Percentiles rank a stretch among this genome's conserved stretches.
Evolutionary conservation across 2,329 filamentous ascomycete species (phyloP).

Genomic region (Aspergillus japonicus): DNA sequence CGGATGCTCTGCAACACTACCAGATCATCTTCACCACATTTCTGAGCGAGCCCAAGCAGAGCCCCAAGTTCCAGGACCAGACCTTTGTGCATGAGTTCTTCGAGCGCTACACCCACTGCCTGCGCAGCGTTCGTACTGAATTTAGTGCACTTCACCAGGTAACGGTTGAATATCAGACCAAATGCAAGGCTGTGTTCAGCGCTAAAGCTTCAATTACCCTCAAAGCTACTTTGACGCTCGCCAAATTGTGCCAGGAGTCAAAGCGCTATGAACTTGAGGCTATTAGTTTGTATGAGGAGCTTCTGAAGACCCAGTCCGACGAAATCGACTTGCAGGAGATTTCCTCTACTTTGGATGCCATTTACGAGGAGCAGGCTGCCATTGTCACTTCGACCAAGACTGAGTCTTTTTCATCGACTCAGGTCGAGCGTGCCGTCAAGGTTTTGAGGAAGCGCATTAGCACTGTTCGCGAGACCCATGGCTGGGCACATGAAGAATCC

Average conservation of each 20-base stretch:
- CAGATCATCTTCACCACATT: conserved; percentile 39
- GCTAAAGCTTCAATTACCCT: conserved; percentile 38
- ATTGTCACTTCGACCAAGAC: conserved; percentile 23
- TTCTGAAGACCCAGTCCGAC: conserved; percentile 32
- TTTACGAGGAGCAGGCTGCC: conserved; percentile 40
- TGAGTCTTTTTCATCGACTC: conserved; percentile 27
- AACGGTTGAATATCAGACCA: conserved; percentile 34
- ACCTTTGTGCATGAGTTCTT: conserved; percentile 35
- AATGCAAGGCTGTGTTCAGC: conserved; percentile 37
- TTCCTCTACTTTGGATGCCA: conserved; percentile 33
- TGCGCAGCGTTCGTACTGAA: conserved; percentile 35
- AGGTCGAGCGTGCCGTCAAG: conserved; percentile 32
- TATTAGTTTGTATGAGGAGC: conserved; percentile 38
- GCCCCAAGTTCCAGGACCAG: conserved; percentile 34
- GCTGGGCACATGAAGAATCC: conserved; percentile 43
- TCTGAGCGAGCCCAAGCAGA: conserved; percentile 34
- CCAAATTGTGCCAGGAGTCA: conserved; percentile 40
- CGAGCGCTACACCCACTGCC: conserved; percentile 36
- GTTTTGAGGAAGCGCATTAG: conserved; percentile 33
- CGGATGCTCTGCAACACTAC: conserved; percentile 38
- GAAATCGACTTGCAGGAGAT: conserved; percentile 38
- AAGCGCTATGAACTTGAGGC: conserved; percentile 37
- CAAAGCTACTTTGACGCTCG: conserved; percentile 36
- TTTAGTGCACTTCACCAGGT: conserved; percentile 35
- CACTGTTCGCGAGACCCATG: conserved; percentile 32